phyloP scores from a whole-genome alignment of 768 basidiomycete species.

The button mushroom (Agaricus bisporus) region DNA sequence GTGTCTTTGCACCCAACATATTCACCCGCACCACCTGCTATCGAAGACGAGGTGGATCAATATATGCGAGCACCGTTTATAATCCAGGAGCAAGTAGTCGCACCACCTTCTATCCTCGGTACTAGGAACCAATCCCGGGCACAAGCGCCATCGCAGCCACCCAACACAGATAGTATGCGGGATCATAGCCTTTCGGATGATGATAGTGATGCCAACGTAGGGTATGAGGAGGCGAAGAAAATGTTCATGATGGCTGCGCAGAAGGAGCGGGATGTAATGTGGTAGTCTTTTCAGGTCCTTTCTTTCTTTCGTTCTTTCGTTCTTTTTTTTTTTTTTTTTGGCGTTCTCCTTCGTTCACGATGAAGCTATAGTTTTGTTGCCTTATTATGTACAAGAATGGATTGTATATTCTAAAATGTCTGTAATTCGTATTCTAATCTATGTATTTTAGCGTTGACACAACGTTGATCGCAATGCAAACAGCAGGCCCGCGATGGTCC shows the following conservation, averaged over 20 bases:
- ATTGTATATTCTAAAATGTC: neutral
- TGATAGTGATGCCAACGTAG: slow-evolving; percentile 71
- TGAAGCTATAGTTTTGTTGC: neutral
- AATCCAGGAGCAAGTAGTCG: slow-evolving; percentile 2
- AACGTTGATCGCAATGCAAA: no score
- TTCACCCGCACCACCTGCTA: slow-evolving; percentile 62
- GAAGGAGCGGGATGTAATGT: slow-evolving; percentile 26
- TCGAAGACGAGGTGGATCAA: slow-evolving; percentile 43
- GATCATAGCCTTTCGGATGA: slow-evolving; percentile 49
- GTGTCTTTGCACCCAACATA: slow-evolving; percentile 75
- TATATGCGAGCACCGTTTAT: slow-evolving; percentile 20
- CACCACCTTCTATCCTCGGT: neutral
- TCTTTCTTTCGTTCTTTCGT: slow-evolving; percentile 1
- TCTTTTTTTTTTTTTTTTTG: slow-evolving; percentile 2
- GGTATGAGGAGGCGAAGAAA: slow-evolving; percentile 52
- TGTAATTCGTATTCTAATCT: neutral
- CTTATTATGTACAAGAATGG: neutral
- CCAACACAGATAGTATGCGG: neutral
- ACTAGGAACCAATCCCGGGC: neutral
- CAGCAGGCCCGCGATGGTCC: no score
- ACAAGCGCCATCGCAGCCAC: slow-evolving; percentile 1
- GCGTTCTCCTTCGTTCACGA: no score
- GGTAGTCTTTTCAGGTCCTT: neutral
- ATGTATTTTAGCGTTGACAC: neutral
- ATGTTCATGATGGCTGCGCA: slow-evolving; percentile 42